Conservation (phyloP, 2,329 filamentous ascomycete genomes). For the Penicillium paneum region DNA sequence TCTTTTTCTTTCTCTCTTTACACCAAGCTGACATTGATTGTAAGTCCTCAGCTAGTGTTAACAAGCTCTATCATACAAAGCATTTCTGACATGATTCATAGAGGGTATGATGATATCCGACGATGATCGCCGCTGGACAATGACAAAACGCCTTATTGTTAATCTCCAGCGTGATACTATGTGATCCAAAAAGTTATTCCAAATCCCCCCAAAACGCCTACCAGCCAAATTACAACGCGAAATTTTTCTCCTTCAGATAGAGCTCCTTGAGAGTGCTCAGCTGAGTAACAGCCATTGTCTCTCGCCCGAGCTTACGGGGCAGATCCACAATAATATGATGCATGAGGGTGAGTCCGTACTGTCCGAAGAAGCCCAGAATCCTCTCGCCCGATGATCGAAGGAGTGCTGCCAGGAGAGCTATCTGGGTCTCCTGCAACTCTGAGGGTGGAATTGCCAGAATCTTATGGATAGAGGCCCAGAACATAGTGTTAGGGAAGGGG, state of each 20-base stretch:
- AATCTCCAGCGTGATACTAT: neutral
- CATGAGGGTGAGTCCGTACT: constrained; percentile 68
- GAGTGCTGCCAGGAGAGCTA: constrained; percentile 67
- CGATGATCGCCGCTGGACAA: neutral
- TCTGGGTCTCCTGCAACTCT: constrained; percentile 70
- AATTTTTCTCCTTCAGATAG: constrained; percentile 36
- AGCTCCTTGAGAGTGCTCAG: constrained; percentile 39
- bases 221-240: constrained; percentile 31
- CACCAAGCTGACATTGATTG: neutral
- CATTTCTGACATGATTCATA: neutral
- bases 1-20: neutral
- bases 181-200: neutral
- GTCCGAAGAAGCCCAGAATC: constrained; percentile 78
- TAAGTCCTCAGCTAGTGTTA: neutral
- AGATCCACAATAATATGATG: constrained; percentile 71
- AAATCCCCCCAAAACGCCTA: neutral
- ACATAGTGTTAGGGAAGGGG: constrained; percentile 73
- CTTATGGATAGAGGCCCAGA: constrained; percentile 74
- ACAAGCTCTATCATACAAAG: neutral
- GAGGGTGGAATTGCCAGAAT: constrained; percentile 71
- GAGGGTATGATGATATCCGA: neutral
- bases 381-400: constrained; percentile 69
- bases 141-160: neutral
- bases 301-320: constrained; percentile 47
- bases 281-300: constrained; percentile 38